Evolutionary conservation across 2,329 filamentous ascomycete species (phyloP).

Genomic region (Rachicladosporium sp.): DNA sequence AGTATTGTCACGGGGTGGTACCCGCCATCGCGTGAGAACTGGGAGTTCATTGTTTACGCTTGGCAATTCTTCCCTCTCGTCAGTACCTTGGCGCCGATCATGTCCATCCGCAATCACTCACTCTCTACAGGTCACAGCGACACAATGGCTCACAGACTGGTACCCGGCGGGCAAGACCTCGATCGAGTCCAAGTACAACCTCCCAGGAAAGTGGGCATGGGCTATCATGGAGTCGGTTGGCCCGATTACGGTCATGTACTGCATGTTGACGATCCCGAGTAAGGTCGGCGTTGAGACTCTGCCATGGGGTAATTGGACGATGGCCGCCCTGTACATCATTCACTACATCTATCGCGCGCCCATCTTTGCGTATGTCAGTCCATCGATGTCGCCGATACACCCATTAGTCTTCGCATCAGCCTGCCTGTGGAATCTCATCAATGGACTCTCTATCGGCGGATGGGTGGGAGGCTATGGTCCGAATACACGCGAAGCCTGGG

Average conservation of each 20-base stretch:
- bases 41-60: conserved; percentile 31
- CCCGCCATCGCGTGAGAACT: conserved; percentile 39
- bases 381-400: conserved; percentile 87
- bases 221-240: conserved; percentile 75
- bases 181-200: conserved; percentile 57
- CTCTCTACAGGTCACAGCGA: conserved; percentile 47
- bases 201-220: conserved; percentile 85
- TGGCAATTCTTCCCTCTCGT: conserved; percentile 42
- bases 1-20: conserved; percentile 30
- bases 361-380: conserved; percentile 65
- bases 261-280: conserved; percentile 55
- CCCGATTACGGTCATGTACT: conserved; percentile 68
- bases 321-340: conserved; percentile 59
- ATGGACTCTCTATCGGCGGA: conserved; percentile 63
- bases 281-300: conserved; percentile 44
- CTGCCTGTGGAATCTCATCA: conserved; percentile 63
- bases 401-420: conserved; percentile 52
- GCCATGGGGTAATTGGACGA: conserved; percentile 66
- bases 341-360: conserved; percentile 90
- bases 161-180: conserved; percentile 94
- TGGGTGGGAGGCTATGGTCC: conserved; percentile 77
- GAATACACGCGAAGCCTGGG: conserved; percentile 41
- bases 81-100: conserved; percentile 13
- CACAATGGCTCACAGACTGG: conserved; percentile 67
- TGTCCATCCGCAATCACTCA: conserved; percentile 1